Base-by-base conservation (phyloP, 2,329 filamentous ascomycete genomes). In the Fusarium heterosporum region DNA sequence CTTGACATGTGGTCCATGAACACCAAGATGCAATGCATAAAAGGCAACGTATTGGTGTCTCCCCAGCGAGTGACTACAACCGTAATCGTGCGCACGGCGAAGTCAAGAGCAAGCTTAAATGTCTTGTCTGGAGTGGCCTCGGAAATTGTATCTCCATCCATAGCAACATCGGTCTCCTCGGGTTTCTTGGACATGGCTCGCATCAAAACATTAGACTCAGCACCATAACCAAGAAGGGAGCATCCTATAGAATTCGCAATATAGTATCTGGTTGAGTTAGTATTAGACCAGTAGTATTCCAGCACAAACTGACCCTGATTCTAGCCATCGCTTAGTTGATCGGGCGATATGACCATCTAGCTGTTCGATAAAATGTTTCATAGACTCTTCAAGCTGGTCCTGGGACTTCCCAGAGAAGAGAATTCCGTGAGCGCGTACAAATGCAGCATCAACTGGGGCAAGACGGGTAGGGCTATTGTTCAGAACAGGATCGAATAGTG, bases 341-440 rank as follows among this genome's bases (percentile, higher is more conserved):
- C 81, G 77, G 0, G 78, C 81, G 47, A 93, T 89, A 14, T 89
- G 84, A 6, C 77, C 76, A 56, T 90, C 84, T 0, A 94, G 77
- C 1, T 82, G 74, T 0, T 71, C 70, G 0, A 88, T 70, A 40
- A 91, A 91, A 2, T 84, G 80, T 0, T 76, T 61, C 16, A 80
- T 78, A 0, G 83, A 80, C 0, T 75, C 46, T 0, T 81, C 72
- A 22, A 89, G 84, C 6, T 78, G 79, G 0, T 87, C 82, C 3
- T 77, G 68, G 2, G 78, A 74, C 25, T 82, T 82, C 2, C 81
- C 79, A 0, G 83, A 85, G 48, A 92, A 92, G 0, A 92, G 77
- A 9, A 90, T 82, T 0, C 84, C 90, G 61, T 93, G 89, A 0
- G 85, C 80, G 7, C 84, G 86, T 14, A 93, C 87, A 57, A 89